These are phyloP conservation scores for Tympanopsis confertula DNA, from an alignment of 2,329 filamentous ascomycete species.

Conservation along the genomic window DNA sequence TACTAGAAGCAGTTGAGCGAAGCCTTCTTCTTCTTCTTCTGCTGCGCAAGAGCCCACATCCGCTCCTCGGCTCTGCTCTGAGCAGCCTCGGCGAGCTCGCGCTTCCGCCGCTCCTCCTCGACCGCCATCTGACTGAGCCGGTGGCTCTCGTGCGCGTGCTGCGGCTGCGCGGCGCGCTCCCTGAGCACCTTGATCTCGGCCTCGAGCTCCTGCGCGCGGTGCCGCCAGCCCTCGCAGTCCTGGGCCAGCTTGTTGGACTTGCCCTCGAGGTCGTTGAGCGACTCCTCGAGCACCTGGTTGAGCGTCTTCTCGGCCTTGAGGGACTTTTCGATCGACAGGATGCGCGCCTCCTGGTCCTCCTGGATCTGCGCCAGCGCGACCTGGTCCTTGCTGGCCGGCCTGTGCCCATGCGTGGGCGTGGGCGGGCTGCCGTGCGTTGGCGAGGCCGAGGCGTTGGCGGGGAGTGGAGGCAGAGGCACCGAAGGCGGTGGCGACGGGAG, in stretches of 20 bases:
- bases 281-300: conserved; percentile 88
- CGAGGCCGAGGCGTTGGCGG: conserved; percentile 43
- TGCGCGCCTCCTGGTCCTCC: conserved; percentile 89
- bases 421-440: conserved; percentile 31
- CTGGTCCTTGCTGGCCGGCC: conserved; percentile 74
- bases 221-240: conserved; percentile 83
- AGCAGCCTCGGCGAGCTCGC: conserved; percentile 80
- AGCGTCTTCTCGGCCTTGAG: conserved; percentile 92
- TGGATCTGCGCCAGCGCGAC: conserved; percentile 65
- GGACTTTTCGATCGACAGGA: conserved; percentile 93
- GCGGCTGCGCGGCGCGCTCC: conserved; percentile 16
- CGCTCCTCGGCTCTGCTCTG: conserved; percentile 82
- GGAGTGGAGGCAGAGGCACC: conserved; percentile 88
- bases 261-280: conserved; percentile 81
- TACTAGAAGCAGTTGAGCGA: conserved; percentile 91
- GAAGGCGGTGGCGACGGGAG: conserved; percentile 88
- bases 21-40: conserved; percentile 92
- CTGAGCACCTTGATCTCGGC: conserved; percentile 53
- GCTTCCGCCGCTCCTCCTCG: conserved; percentile 90
- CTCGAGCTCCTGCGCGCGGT: conserved; percentile 70
- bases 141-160: conserved; percentile 31
- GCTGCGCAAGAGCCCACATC: conserved; percentile 82
- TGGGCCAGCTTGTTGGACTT: conserved; percentile 85
- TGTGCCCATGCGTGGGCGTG: conserved; percentile 45
- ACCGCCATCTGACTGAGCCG: conserved; percentile 74